Evolutionary conservation across 805 yeast genomes (phyloP).

Genomic region (Schizosaccharomyces cryophilus): DNA sequence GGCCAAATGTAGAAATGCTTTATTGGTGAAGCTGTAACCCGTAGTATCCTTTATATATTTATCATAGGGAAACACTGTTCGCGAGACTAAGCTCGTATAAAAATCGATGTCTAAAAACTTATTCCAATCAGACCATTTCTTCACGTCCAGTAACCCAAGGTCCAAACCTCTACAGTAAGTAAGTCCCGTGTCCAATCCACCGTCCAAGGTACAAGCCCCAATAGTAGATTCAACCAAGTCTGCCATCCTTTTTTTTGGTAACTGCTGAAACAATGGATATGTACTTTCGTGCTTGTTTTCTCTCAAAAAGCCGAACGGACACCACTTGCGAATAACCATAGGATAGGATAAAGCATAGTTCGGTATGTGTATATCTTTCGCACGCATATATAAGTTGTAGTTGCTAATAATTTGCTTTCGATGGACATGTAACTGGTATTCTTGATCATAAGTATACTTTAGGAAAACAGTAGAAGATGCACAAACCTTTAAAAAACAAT

Average conservation of each 20-base stretch:
- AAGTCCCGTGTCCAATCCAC: conserved; percentile 2
- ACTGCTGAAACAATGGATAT: not conserved
- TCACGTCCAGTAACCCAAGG: not conserved
- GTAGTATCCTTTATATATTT: not conserved
- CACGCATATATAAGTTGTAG: conserved; percentile 1
- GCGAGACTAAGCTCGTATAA: not conserved
- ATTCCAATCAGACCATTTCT: conserved; percentile 1
- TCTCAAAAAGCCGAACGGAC: conserved; percentile 1
- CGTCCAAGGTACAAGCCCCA: conserved; percentile 1
- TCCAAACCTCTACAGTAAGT: not conserved
- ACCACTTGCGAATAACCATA: conserved; percentile 2
- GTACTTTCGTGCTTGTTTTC: not conserved
- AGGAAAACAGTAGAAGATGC: conserved; percentile 3
- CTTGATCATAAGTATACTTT: not conserved
- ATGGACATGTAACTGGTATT: not conserved
- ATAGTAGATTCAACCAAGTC: conserved; percentile 4
- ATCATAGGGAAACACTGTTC: not conserved
- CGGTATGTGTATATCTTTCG: not conserved
- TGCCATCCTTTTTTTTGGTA: conserved; percentile 3
- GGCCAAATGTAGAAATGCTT: not conserved
- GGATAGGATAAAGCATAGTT: conserved; percentile 2
- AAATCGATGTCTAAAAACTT: not conserved
- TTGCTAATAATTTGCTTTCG: conserved; percentile 3
- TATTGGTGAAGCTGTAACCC: conserved; percentile 3
- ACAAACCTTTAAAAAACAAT: conserved; percentile 2